Base-by-base conservation (phyloP, 2,329 filamentous ascomycete genomes). In the Aspergillus sp. region DNA sequence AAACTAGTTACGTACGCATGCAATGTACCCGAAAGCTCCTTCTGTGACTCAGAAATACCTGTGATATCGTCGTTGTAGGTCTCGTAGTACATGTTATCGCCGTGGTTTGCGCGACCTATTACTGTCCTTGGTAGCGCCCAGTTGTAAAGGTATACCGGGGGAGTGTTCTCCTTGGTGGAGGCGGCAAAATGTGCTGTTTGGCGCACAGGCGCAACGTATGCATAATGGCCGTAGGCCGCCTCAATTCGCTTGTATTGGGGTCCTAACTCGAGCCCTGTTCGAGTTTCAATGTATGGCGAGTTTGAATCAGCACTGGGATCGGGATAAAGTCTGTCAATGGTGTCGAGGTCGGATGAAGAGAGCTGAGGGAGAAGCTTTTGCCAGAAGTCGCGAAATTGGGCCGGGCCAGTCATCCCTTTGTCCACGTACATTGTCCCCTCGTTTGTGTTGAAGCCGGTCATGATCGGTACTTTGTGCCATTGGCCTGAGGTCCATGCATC, bases 371-470 rank as follows among this genome's bases (percentile, higher is more conserved):
- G 80, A 9, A 91, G 80, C 0, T 73, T 76, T 0, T 73, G 69
- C 77, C 90, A 90, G 71, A 90, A 90, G 3, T 70, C 58, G 3
- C 77, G 77, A 68, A 90, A 88, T 11, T 86, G 79, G 0, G 70
- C 73, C 11, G 80, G 74, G 2, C 75, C 77, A 14, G 77, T 73
- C 53, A 82, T 77, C 6, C 70, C 64, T 14, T 75, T 70, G 0
- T 86, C 82, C 1, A 90, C 82, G 67, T 90, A 91, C 39, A 79
- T 70, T 0, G 85, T 81, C 15, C 88, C 89, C 70, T 91, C 89
- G 66, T 90, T 86, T 40, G 84, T 83, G 71, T 86, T 87, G 76
- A 86, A 91, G 7, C 88, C 88, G 0, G 87, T 90, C 49, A 91
- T 74, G 49, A 91, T 80, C 7, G 86, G 84, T 7, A 87, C 77